These are phyloP conservation scores for Saccharomycopsis fibuligera DNA, from an alignment of 805 yeast genomes.

Conservation along the genomic window DNA sequence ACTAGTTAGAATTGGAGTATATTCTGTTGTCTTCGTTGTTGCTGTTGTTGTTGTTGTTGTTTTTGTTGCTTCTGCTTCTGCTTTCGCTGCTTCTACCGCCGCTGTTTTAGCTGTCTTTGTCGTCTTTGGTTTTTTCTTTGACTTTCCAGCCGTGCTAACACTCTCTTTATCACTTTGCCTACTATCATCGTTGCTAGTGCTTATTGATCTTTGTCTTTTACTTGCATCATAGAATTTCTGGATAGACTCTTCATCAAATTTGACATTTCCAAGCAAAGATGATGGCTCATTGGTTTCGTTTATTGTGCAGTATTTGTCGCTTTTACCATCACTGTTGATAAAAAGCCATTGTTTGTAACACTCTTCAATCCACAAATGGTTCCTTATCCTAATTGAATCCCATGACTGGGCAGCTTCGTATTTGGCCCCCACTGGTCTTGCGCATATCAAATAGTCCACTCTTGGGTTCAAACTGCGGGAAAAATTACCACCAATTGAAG, in stretches of 20 bases:
- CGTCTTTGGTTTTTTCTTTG: slow-evolving; percentile 10
- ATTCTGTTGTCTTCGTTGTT: slow-evolving; percentile 10
- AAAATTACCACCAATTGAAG: slow-evolving; percentile 68
- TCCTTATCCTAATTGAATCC: slow-evolving; percentile 53
- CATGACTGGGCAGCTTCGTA: slow-evolving; percentile 66
- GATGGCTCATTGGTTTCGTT: slow-evolving; percentile 31
- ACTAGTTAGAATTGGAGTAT: slow-evolving; percentile 19
- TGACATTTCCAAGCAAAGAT: slow-evolving; percentile 21
- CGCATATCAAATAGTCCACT: slow-evolving; percentile 69
- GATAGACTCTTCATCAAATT: slow-evolving; percentile 4
- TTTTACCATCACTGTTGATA: slow-evolving; percentile 46
- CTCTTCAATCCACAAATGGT: slow-evolving; percentile 87
- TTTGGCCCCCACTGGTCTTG: slow-evolving; percentile 64
- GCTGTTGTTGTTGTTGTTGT: slow-evolving; percentile 7
- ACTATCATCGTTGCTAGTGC: too few species aligned
- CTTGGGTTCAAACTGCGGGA: slow-evolving; percentile 56
- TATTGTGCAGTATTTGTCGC: slow-evolving; percentile 37
- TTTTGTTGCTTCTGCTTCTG: too few species aligned
- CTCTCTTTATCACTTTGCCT: too few species aligned
- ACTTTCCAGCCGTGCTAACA: too few species aligned
- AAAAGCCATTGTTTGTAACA: slow-evolving; percentile 57
- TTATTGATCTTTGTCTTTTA: too few species aligned
- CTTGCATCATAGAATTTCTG: slow-evolving; percentile 17
- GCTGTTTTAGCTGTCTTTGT: neutral
- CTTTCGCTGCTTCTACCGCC: too few species aligned